Base-by-base conservation (phyloP, 441 rosid species). In the Pelargonium fulgidum region DNA sequence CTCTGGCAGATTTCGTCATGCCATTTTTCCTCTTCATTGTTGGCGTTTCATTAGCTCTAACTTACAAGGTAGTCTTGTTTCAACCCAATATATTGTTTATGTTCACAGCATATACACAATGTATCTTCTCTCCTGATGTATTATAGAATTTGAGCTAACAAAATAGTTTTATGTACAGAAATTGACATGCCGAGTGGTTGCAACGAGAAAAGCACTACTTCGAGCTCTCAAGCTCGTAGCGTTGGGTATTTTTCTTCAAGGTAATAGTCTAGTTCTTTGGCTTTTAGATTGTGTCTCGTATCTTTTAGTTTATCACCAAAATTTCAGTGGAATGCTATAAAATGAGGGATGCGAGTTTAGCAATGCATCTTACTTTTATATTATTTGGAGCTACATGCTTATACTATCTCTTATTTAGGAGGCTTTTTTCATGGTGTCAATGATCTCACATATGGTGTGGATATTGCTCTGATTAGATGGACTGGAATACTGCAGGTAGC, bases 1-100 rank as follows among this genome's bases (percentile, higher is more conserved):
- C 94, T n/a, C 80, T 92, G 58, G 98, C 98, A 4, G 98, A 92
- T 84, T 84, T 87, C 44, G 93, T 92, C 70, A 92, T 92, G 98
- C 95, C 98, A 14, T 90, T 90, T 80, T 90, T 92, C 79, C 86
- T 92, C 54, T 92, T 92, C 77, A 87, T 92, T 44, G 96, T 89
- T 67, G 98, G 98, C 41, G 87, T 88, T 65, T 86, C 98, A 1
- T 84, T 90, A 65, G 92, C 80, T 52, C 88, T 92, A 47, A 77
- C 86, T 1, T 90, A 81, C 80, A 92, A 92, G 96, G 94, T 90
- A 84, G 20, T 64, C 54, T 61, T 70, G 41, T n/a, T 72, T 42
- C 13, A 20, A 4, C 24, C 2, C 39, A 64, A 26, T 72, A 10
- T 45, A 20, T 68, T 29, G 7, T 42, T 64, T 29, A 29, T 29